Evolutionary conservation across 2,329 filamentous ascomycete genomes (phyloP), one percentile per base, ranked within the genome.

Genomic region (Ophiostoma tasmaniense): DNA sequence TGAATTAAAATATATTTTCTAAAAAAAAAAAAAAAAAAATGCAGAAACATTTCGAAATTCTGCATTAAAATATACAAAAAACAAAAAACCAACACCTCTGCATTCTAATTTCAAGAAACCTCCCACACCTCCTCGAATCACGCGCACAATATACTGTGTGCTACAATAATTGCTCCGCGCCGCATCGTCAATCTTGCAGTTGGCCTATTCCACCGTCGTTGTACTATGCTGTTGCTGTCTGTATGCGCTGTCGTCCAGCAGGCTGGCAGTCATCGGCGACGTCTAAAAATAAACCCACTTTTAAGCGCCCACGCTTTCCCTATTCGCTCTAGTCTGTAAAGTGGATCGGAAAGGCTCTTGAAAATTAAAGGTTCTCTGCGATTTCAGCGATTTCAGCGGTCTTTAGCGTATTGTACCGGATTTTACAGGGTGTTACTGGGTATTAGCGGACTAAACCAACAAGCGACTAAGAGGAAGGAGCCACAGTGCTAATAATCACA

Each of bases 241-340:
- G n/a, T n/a, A 33, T 33, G 6, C 37, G 14, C 39, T 42, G 50
- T 55, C 22, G 50, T 25, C 11, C 22, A 55, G 22, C n/a, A 55
- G 50, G 50, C 50, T 55, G 50, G n/a, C 50, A 55, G 42, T 13
- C 50, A 25, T 55, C 50, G 22, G 50, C 50, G 50, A 55, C 50
- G 55, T 61, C 55, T 61, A 61, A 61, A 61, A 61, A 61, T 61
- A 61, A 61, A 61, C 55, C 55, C 55, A 61, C 55, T 61, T 61
- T 61, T 61, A 61, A 61, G 55, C 55, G 55, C 55, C 55, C 55
- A 61, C 55, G 55, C 55, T 30, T 61, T 61, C 25, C 55, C 55
- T 25, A 61, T 61, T 61, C 22, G 13, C 55, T 6, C 55, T 61
- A 61, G 55, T 25, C 25, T 30, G 14, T 11, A 61, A 20, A 61